Evolutionary conservation across 2,329 filamentous ascomycete species (phyloP).

Genomic region (Pseudocercospora pini-densiflorae): DNA sequence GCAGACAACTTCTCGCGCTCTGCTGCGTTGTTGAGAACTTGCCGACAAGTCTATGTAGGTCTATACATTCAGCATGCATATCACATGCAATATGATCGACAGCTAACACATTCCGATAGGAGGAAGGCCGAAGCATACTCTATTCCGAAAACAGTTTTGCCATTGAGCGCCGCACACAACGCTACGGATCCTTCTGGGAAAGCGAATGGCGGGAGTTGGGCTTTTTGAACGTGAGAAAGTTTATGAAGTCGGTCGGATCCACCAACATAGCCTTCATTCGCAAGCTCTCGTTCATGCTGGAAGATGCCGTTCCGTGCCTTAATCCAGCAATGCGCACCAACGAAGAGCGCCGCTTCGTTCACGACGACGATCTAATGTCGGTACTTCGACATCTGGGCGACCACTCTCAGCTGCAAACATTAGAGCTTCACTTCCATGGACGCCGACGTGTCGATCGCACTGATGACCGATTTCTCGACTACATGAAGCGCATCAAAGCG

Average conservation of each 20-base stretch:
- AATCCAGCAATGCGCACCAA: constrained; percentile 44
- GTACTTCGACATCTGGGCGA: constrained; percentile 50
- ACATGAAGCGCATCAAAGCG: constrained; percentile 50
- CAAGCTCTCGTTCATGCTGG: constrained; percentile 49
- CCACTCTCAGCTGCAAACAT: constrained; percentile 47
- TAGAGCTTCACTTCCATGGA: constrained; percentile 51
- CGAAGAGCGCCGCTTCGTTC: constrained; percentile 54
- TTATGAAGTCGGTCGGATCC: constrained; percentile 53
- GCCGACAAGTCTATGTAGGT: constrained; percentile 45
- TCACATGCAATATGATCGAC: constrained; percentile 1
- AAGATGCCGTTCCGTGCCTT: constrained; percentile 50
- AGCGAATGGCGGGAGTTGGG: constrained; percentile 43
- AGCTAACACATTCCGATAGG: constrained; percentile 30
- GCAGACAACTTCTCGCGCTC: constrained; percentile 47
- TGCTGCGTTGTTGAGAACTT: constrained; percentile 52
- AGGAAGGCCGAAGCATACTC: constrained; percentile 53
- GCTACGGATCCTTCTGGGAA: constrained; percentile 46
- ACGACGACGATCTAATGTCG: constrained; percentile 53
- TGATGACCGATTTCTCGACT: constrained; percentile 51
- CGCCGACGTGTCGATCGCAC: constrained; percentile 38
- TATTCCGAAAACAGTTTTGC: constrained; percentile 57
- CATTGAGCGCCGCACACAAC: constrained; percentile 46
- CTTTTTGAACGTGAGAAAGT: constrained; percentile 45
- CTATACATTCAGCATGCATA: neutral
- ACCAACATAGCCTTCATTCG: constrained; percentile 53